Evolutionary conservation across 1,284 basidiomycete genomes (phyloP).

Genomic region (Prillingera fragicola): DNA sequence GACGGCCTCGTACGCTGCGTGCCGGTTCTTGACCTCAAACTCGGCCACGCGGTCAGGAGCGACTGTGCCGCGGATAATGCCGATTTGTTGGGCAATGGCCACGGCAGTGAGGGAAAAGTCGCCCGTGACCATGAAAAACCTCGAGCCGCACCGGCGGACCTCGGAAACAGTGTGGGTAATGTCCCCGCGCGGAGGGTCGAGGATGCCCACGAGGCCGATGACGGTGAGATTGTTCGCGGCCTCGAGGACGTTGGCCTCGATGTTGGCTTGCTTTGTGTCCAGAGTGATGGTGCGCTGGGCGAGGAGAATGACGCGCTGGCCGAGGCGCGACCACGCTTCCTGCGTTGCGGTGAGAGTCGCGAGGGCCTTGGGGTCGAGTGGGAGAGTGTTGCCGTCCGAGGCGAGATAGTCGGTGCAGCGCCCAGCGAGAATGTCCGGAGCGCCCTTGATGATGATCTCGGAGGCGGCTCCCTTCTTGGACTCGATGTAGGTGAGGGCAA

Average conservation of each 20-base stretch:
- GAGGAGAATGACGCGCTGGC: slow-evolving; percentile 58
- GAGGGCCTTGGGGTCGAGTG: slow-evolving; percentile 40
- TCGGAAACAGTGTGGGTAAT: slow-evolving; percentile 53
- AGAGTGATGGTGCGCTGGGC: slow-evolving; percentile 41
- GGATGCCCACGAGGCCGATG: slow-evolving; percentile 59
- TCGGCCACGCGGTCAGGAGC: slow-evolving; percentile 42
- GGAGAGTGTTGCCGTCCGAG: slow-evolving; percentile 43
- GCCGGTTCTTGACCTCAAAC: slow-evolving; percentile 14
- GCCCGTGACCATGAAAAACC: slow-evolving; percentile 67
- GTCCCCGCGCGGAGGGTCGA: slow-evolving; percentile 60
- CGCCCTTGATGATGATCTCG: slow-evolving; percentile 56
- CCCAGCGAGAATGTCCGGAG: slow-evolving; percentile 57
- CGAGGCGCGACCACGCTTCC: slow-evolving; percentile 55
- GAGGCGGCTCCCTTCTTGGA: slow-evolving; percentile 13
- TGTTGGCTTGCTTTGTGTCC: slow-evolving; percentile 30
- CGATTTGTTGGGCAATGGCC: slow-evolving; percentile 59
- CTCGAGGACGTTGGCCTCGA: slow-evolving; percentile 37
- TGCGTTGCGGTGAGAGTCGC: slow-evolving; percentile 48
- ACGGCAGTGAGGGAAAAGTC: slow-evolving; percentile 51
- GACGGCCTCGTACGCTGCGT: slow-evolving; percentile 17
- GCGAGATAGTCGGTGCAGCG: slow-evolving; percentile 49
- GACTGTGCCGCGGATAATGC: slow-evolving; percentile 54
- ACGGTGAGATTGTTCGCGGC: slow-evolving; percentile 51
- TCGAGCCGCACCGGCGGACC: slow-evolving; percentile 58
- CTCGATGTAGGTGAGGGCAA: slow-evolving; percentile 17